Base-by-base conservation (phyloP, 1,284 basidiomycete genomes). In the Apiotrichum gamsii region DNA sequence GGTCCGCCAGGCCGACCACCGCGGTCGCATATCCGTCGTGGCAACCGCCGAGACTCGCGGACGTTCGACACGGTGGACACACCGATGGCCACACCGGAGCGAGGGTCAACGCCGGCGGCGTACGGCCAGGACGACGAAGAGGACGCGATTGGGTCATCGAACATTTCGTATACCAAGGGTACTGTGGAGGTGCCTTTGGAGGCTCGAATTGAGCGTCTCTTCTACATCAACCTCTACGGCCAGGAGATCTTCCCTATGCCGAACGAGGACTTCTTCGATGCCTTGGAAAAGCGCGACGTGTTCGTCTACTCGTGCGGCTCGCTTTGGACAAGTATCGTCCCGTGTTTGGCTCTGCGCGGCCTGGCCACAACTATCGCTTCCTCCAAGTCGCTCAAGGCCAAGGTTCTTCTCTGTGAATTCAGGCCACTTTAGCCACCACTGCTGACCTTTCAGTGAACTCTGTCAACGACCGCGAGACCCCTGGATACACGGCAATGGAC, bases 221-320 rank as follows among this genome's bases (percentile, higher is more conserved):
- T 85, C 65, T 97, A 97, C 72, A 90, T 97, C 72, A 96, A 96
- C 66, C 82, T 85, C 3, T 93, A 90, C 58, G 90, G 89, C 3
- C 83, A 83, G 65, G 89, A 94, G 72, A 86, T 96, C 42, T 84
- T 87, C 62, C 91, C 91, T 8, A 77, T 81, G 20, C 90, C 91
- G 0, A 94, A 93, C 64, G 80, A 82, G 1, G 85, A 87, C 35
- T 90, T 85, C 63, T 65, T 95, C 21, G 71, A 80, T 5, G 80
- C 80, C 30, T 73, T 96, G 3, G 69, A 72, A 1, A 72, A 78
- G n/a, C 80, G 80, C 46, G 80, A 85, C 56, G 77, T 86, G 2
- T 73, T 96, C 25, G 82, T 96, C 4, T 95, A 94, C 69, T 90
- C 88, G 2, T 93, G 89, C 66, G 90, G 90, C 1, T 93, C 89